A percentile compares a stretch with the other conserved stretches of the same genome.
These are phyloP conservation scores for Fagus crenata DNA, from an alignment of 306 rosid genomes.

Conservation along the genomic window DNA sequence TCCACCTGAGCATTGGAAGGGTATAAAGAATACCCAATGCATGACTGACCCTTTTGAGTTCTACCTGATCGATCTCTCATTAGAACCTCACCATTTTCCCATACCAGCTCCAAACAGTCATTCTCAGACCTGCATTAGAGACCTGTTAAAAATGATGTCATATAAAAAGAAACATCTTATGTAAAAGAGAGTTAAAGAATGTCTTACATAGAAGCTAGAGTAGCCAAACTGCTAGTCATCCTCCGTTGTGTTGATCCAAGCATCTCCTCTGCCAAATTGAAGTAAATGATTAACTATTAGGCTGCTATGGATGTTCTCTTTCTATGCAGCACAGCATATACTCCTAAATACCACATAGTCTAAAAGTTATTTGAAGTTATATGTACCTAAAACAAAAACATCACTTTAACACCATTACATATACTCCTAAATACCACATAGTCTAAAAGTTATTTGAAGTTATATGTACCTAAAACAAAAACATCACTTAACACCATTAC, in stretches of 20 bases:
- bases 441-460: no score
- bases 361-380: no score
- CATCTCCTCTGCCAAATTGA: not conserved
- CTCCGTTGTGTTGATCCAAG: no score
- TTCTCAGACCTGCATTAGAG: constrained; percentile 35
- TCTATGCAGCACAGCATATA: no score
- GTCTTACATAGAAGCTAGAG: not conserved
- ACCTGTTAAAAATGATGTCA: not conserved
- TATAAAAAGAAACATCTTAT: not conserved
- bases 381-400: no score
- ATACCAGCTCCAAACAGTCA: constrained; percentile 40
- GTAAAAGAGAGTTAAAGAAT: not conserved
- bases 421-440: no score
- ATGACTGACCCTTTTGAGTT: constrained; percentile 7
- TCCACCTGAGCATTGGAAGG: constrained; percentile 17
- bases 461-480: no score
- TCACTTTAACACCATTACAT: no score
- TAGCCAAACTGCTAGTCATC: not conserved
- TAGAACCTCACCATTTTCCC: constrained; percentile 39
- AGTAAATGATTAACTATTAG: no score
- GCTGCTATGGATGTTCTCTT: no score
- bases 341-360: no score
- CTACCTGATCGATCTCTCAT: constrained; percentile 29
- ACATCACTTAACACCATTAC: no score
- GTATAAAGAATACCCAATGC: constrained; percentile 16